These are phyloP conservation scores for Trichoderma orchidacearum DNA, from an alignment of 495 filamentous ascomycete genomes.

Conservation along the genomic window DNA sequence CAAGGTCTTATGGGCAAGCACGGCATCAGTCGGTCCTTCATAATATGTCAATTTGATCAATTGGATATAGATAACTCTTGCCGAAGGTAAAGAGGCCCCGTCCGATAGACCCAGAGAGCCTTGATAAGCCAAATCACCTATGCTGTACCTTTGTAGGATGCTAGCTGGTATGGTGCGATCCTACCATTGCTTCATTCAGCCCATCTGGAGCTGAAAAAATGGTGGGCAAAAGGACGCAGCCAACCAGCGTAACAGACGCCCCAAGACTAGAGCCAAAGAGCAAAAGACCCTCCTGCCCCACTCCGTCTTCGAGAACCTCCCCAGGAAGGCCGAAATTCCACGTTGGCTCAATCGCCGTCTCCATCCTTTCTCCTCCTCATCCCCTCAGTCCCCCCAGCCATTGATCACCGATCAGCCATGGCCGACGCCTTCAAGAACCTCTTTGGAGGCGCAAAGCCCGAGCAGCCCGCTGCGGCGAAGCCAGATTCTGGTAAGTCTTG, in stretches of 20 bases:
- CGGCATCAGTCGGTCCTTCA: too few species aligned
- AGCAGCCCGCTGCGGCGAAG: slow-evolving; percentile 29
- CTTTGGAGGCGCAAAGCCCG: slow-evolving; percentile 48
- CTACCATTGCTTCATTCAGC: too few species aligned
- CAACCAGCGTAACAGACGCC: neutral
- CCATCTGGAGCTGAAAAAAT: too few species aligned
- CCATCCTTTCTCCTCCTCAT: neutral
- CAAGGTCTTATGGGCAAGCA: too few species aligned
- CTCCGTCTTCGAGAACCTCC: neutral
- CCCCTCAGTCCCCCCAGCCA: slow-evolving; percentile 1
- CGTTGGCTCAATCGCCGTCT: slow-evolving; percentile 3
- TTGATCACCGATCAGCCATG: slow-evolving; percentile 31
- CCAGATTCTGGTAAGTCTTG: slow-evolving; percentile 49
- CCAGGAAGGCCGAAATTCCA: neutral
- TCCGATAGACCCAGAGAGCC: too few species aligned
- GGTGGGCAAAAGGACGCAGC: too few species aligned
- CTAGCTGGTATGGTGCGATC: too few species aligned
- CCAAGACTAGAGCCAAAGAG: neutral
- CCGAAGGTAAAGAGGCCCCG: too few species aligned
- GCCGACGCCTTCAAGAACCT: slow-evolving; percentile 55
- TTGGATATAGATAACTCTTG: too few species aligned
- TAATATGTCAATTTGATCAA: too few species aligned
- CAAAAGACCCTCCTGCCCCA: neutral
- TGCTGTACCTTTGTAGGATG: too few species aligned
- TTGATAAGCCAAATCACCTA: too few species aligned